Evolutionary conservation across 1,284 basidiomycete genomes (phyloP), one percentile per base, ranked within the genome.

Genomic region (Golubevia sp.): DNA sequence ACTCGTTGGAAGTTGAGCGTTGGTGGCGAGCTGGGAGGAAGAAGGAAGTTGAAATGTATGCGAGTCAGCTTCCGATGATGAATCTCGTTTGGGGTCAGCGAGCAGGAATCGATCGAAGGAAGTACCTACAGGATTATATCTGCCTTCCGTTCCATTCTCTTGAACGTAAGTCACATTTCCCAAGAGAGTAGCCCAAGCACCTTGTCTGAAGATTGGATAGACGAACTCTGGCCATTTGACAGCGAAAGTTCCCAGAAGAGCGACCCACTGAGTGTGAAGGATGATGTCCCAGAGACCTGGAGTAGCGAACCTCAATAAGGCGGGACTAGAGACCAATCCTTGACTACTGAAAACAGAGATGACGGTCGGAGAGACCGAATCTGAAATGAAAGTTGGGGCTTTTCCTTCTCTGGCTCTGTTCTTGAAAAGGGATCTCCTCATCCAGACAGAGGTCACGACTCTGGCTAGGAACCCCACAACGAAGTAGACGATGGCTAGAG

Each of bases 161-260:
- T 74, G 64, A 34, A 71, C 63, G 55, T 73, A 34, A 44, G 70
- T 80, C 49, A 76, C 63, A 62, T 73, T 69, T 49, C 55, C 64
- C 24, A 62, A 68, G 25, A 68, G 62, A 23, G 70, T 54, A 20
- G 88, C 90, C 77, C 79, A 79, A n/a, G 75, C 71, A 2, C 70
- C 71, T 56, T 76, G 77, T 15, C 65, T 62, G 59, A 77, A 72
- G 56, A 77, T 74, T 7, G 59, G 59, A 92, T 94, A 98, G 63
- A 91, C 88, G 84, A 95, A 98, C 13, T 88, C 86, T 0, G 96
- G 95, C 95, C 95, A 99, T 77, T 92, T 87, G 26, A 98, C 93
- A 26, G 93, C 92, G 56, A 97, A 89, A 92, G 97, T 96, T 25
- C 90, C 90, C 23, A 98, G 86, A 55, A 90, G 88, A 3, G 86